These are phyloP conservation scores for Aleurites moluccanus DNA, from an alignment of 441 rosid genomes.

Conservation along the genomic window DNA sequence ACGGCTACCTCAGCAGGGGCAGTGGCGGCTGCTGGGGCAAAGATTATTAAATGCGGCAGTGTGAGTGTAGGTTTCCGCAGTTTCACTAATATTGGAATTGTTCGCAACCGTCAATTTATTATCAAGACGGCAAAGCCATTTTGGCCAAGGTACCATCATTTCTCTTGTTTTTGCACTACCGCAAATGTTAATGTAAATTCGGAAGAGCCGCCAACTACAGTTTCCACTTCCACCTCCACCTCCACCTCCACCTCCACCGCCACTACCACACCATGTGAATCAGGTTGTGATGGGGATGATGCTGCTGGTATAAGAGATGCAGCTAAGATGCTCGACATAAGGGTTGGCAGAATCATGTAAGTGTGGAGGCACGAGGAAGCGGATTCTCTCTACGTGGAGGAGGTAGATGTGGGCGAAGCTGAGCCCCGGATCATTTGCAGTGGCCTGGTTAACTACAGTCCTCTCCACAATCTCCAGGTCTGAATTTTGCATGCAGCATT, in stretches of 20 bases:
- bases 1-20: constrained; percentile 4
- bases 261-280: constrained; percentile 21
- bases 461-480: constrained; percentile 68
- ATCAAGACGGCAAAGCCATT: background rate
- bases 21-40: constrained; percentile 13
- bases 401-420: constrained; percentile 78
- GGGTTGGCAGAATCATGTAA: constrained; percentile 73
- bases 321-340: constrained; percentile 70
- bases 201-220: constrained; percentile 2
- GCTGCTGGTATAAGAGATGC: constrained; percentile 39
- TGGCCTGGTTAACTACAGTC: constrained; percentile 78
- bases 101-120: background rate
- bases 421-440: constrained; percentile 83
- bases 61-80: background rate
- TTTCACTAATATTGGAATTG: background rate
- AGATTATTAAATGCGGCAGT: constrained; percentile 3
- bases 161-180: constrained; percentile 37
- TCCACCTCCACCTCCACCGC: constrained; percentile 18
- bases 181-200: constrained; percentile 26
- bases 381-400: constrained; percentile 83
- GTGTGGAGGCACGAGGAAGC: constrained; percentile 96
- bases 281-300: constrained; percentile 19
- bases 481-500: background rate
- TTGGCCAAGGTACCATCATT: background rate
- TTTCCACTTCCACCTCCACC: too few species aligned